Percentiles rank a stretch among this genome's conserved stretches.
Evolutionary conservation across 1,284 basidiomycete genomes (phyloP).

Genomic region (Mycena citricolor): DNA sequence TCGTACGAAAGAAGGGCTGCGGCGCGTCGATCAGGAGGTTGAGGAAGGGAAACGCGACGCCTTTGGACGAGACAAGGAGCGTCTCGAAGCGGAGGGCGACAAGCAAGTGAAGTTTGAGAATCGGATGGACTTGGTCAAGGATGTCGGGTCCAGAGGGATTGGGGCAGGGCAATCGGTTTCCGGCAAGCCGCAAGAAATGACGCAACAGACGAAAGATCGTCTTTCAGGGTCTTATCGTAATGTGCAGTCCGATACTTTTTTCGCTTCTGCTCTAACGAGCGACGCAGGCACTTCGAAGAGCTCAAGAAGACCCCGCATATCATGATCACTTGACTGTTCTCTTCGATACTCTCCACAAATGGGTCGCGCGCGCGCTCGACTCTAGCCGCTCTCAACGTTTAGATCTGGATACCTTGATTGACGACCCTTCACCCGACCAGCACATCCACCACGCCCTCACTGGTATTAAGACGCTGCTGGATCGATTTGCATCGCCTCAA

Average conservation of each 20-base stretch:
- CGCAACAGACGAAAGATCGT: conserved; percentile 38
- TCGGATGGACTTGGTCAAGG: conserved; percentile 61
- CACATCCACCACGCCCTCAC: conserved; percentile 42
- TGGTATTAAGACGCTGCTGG: conserved; percentile 20
- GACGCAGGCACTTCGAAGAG: conserved; percentile 51
- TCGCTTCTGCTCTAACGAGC: neutral
- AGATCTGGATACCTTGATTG: conserved; percentile 52
- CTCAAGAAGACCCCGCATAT: conserved; percentile 59
- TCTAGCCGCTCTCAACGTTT: conserved; percentile 44
- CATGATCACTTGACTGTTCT: conserved; percentile 53
- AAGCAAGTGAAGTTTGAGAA: conserved; percentile 54
- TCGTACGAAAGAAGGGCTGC: conserved; percentile 47
- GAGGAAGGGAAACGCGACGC: conserved; percentile 55
- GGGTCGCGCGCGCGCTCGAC: conserved; percentile 52
- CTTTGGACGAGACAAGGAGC: conserved; percentile 50
- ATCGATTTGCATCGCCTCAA: conserved; percentile 39
- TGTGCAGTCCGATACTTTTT: conserved; percentile 33
- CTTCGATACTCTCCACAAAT: conserved; percentile 53
- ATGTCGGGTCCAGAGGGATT: conserved; percentile 52
- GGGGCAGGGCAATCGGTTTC: conserved; percentile 46
- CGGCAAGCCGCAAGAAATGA: conserved; percentile 40
- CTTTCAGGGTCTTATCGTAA: conserved; percentile 49
- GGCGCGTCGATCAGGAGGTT: conserved; percentile 55
- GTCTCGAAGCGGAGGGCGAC: conserved; percentile 42
- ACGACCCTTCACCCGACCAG: conserved; percentile 55